These are phyloP conservation scores for Pachyrhizus erosus DNA, from an alignment of 306 rosid genomes.

Conservation along the genomic window DNA sequence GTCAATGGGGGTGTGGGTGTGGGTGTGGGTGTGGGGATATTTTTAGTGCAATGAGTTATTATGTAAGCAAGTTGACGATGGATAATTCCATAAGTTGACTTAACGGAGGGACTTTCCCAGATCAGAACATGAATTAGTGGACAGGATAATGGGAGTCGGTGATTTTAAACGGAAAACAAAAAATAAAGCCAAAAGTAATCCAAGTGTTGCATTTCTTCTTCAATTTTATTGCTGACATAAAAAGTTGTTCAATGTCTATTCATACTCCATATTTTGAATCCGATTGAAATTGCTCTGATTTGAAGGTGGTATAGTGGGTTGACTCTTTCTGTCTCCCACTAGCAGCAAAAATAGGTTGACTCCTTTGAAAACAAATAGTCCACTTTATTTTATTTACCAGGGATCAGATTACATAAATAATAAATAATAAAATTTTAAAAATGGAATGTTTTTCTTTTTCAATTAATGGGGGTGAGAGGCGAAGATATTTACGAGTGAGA, in stretches of 20 bases:
- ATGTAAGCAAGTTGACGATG: not conserved
- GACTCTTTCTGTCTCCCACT: not conserved
- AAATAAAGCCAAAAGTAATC: not conserved
- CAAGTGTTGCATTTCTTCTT: constrained; percentile 6
- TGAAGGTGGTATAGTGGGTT: not conserved
- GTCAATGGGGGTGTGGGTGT: too few relatives aligned
- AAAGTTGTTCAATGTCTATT: not conserved
- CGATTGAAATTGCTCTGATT: not conserved
- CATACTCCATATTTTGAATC: not conserved
- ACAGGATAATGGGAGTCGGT: not conserved
- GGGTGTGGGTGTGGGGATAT: too few relatives aligned
- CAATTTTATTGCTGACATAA: not conserved
- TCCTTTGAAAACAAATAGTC: not conserved
- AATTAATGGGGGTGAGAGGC: not conserved
- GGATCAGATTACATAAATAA: not conserved
- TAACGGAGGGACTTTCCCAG: not conserved
- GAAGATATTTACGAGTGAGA: not conserved
- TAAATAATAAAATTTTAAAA: not conserved
- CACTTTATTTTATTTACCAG: not conserved
- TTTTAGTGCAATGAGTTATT: not conserved
- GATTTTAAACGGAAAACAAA: not conserved
- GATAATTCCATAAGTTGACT: constrained; percentile 9
- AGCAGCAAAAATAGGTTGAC: not conserved
- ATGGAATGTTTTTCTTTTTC: not conserved
- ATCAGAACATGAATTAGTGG: constrained; percentile 1